Conservation (phyloP, 129 eudicot genomes). For the Centella asiatica region DNA sequence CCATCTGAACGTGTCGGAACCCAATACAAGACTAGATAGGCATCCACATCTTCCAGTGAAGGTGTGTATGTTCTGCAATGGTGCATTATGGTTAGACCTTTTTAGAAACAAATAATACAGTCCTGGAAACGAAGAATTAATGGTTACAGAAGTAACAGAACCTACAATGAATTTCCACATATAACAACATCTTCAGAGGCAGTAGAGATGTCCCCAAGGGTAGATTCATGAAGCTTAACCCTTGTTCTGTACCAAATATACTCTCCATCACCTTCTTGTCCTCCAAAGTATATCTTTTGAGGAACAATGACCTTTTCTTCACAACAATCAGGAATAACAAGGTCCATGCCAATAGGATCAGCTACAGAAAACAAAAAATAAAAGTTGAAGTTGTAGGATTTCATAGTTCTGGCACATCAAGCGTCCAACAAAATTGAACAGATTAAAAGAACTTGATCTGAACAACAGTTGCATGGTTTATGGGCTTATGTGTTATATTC, state of each 20-base stretch:
- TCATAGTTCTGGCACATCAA: too few species aligned
- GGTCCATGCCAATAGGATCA: conserved; percentile 73
- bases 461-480: not conserved
- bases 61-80: conserved; percentile 75
- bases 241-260: conserved; percentile 67
- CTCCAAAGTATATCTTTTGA: conserved; percentile 73
- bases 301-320: conserved; percentile 70
- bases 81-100: too few species aligned
- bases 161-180: conserved; percentile 62
- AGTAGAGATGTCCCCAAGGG: conserved; percentile 44
- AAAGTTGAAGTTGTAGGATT: not conserved
- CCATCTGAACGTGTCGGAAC: conserved; percentile 86
- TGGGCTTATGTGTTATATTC: too few species aligned
- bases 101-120: conserved; percentile 9
- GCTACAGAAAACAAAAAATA: conserved; percentile 30
- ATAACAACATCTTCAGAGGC: conserved; percentile 34
- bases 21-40: conserved; percentile 83
- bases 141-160: too few species aligned
- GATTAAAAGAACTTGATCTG: not conserved
- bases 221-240: conserved; percentile 37
- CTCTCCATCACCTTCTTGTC: conserved; percentile 74
- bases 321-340: conserved; percentile 66
- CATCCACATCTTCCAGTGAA: conserved; percentile 74
- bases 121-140: too few species aligned
- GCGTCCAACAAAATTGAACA: not conserved